Base-by-base conservation (phyloP, 2,329 filamentous ascomycete species). In the Hymenoscyphus fructigenus region DNA sequence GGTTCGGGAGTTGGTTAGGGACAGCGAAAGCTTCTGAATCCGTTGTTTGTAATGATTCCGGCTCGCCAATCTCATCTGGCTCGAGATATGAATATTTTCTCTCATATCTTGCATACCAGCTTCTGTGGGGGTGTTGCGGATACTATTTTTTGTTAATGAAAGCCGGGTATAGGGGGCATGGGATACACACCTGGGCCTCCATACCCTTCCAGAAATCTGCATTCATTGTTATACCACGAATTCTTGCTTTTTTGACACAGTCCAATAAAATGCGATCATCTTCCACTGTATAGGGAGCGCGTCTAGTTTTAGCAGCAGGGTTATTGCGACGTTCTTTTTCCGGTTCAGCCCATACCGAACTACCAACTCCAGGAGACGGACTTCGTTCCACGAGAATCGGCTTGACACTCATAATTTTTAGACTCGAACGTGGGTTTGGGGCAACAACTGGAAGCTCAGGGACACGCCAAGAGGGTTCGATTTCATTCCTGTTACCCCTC, bases 291-390 rank as follows among this genome's bases (percentile, higher is more conserved):
- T 72, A 73, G 15, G 7, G n/a, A 26, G 60, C 66, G 26, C 67
- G 67, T 5, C 5, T 29, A 28, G 20, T 61, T 6, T 29, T 29
- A 17, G 55, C 55, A 32, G 6, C 17, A 17, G 26, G 26, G 7
- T 57, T 29, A 7, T 57, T 9, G 1, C 28, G 26, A 15, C 17
- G 26, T 23, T 57, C 29, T 12, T 32, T 34, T 12, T 34, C 55
- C 15, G 55, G 28, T 50, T 69, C 67, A 12, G 75, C 74, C 75
- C 74, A 76, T 32, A 76, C 60, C n/a, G 75, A 76, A 20, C 44
- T 29, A 20, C 59, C 59, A 9, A 65, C 60, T 29, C 70, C 66
- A 7, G 73, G 74, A 17, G 74, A 75, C 17, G 68, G 67, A 23
- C 71, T 70, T 1, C 69, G 69, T 53, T 69, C 32, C 20, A 17